These are phyloP conservation scores for Trichoderma breve DNA, from an alignment of 2,329 filamentous ascomycete species.

Conservation along the genomic window DNA sequence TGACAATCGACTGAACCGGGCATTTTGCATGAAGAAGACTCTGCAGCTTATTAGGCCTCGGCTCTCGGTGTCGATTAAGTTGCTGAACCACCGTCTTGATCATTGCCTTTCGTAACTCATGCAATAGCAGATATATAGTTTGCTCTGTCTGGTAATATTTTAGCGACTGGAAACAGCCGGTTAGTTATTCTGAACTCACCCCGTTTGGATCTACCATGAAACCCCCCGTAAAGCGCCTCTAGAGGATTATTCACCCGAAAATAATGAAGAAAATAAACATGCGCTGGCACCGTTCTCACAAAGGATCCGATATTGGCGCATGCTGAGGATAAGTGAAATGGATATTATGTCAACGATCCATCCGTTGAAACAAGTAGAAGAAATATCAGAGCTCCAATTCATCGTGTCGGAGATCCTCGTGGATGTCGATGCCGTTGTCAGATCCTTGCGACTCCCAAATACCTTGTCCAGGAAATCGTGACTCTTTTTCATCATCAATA, in stretches of 20 bases:
- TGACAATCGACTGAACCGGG: neutral
- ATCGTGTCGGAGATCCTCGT: constrained; percentile 27
- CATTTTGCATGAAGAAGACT: neutral
- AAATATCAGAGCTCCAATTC: constrained; percentile 27
- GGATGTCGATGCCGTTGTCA: constrained; percentile 26
- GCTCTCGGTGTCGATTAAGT: neutral
- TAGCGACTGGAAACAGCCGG: neutral
- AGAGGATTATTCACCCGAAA: neutral
- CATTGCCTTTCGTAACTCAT: neutral
- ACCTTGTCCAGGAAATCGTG: constrained; percentile 21
- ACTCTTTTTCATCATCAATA: constrained; percentile 28
- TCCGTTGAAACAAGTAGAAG: neutral
- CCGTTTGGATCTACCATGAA: neutral
- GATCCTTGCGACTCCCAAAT: constrained; percentile 29
- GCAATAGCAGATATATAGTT: neutral
- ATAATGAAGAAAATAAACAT: neutral
- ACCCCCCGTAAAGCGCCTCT: neutral
- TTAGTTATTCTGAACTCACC: neutral
- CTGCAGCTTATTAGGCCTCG: neutral
- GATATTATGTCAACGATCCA: neutral
- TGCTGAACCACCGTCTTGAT: neutral
- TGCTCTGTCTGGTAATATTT: neutral
- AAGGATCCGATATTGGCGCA: neutral
- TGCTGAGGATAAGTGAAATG: neutral
- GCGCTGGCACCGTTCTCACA: neutral